Evolutionary conservation across 163 green algal species (phyloP).

Genomic region (Chlorella variabilis): DNA sequence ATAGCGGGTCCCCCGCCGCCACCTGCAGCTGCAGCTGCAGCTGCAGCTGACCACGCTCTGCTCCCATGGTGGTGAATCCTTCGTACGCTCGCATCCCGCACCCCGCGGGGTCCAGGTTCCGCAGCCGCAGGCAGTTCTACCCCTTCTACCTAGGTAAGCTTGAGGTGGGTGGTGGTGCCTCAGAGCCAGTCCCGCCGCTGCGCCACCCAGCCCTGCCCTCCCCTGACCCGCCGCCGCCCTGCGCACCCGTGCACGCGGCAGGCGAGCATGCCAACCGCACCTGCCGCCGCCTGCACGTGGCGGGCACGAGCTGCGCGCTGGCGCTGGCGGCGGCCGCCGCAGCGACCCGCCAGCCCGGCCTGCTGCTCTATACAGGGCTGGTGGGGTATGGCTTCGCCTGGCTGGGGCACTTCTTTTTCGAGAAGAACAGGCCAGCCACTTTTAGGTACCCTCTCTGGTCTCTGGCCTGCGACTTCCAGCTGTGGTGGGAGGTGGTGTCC

Average conservation of each 20-base stretch:
- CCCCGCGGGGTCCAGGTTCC: background rate
- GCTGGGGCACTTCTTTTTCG: constrained; percentile 64
- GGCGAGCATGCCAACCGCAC: constrained; percentile 42
- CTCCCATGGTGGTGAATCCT: constrained; percentile 17
- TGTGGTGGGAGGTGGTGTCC: constrained; percentile 32
- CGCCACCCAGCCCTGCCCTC: background rate
- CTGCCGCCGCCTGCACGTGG: constrained; percentile 59
- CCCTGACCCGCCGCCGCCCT: background rate
- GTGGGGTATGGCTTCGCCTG: constrained; percentile 61
- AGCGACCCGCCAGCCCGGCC: background rate
- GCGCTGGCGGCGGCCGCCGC: constrained; percentile 28
- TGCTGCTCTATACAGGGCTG: constrained; percentile 42
- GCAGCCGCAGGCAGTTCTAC: constrained; percentile 35
- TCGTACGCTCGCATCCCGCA: constrained; percentile 7
- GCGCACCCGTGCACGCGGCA: too few species aligned
- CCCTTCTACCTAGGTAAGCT: constrained; percentile 41
- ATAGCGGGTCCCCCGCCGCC: too few species aligned
- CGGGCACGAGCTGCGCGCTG: constrained; percentile 52
- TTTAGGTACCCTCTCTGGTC: constrained; percentile 68
- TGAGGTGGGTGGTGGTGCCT: background rate
- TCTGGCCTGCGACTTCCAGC: constrained; percentile 45
- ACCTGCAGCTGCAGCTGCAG: too few species aligned
- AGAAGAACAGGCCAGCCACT: constrained; percentile 68
- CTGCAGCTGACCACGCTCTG: too few species aligned
- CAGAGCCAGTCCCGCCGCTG: background rate